These are phyloP conservation scores for Neurospora intermedia DNA, from an alignment of 495 filamentous ascomycete species.

Conservation along the genomic window DNA sequence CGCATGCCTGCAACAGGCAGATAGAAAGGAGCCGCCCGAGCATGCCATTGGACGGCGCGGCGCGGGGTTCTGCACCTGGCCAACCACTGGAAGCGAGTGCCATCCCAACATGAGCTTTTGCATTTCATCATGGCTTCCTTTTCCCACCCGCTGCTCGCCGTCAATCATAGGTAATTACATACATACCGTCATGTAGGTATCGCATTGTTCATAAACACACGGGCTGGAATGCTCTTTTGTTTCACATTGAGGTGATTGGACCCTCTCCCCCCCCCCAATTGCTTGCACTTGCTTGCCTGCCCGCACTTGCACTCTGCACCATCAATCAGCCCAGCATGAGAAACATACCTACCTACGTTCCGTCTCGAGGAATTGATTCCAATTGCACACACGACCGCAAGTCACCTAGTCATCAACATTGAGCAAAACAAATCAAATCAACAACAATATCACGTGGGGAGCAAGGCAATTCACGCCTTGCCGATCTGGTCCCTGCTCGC, in stretches of 20 bases:
- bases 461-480: neutral
- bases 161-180: neutral
- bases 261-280: neutral
- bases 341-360: too few species aligned
- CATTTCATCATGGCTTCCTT: neutral
- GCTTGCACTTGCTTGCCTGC: neutral
- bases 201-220: neutral
- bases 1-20: neutral
- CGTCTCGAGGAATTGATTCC: too few species aligned
- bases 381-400: neutral
- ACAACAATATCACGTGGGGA: too few species aligned
- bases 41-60: neutral
- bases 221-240: neutral
- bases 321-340: neutral
- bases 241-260: neutral
- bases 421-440: too few species aligned
- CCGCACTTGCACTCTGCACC: neutral
- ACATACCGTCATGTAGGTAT: neutral
- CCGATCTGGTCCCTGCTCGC: neutral
- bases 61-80: neutral
- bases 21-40: neutral
- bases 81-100: neutral
- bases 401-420: neutral
- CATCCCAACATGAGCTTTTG: neutral
- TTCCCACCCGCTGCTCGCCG: neutral